Evolutionary conservation across 352 stramenopile species (phyloP), one percentile per base, ranked within the genome.

Genomic region (Phytophthora chlamydospora): DNA sequence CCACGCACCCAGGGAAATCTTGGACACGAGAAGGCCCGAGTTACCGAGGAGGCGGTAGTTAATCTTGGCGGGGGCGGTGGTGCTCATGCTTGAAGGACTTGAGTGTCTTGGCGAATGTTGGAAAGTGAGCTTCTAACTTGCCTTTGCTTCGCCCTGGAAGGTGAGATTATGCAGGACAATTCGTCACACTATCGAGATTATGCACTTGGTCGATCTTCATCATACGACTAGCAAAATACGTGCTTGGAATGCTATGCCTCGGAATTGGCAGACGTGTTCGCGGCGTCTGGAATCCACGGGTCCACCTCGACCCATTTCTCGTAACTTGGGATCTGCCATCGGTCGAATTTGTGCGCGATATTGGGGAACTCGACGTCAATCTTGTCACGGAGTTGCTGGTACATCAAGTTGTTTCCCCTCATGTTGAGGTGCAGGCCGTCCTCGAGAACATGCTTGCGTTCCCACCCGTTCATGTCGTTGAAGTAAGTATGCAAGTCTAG

Each of bases 351-450:
- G 16, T 34, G 21, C 8, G 41, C 27, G 14, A 75, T 27, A 3
- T 53, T 45, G 2, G 57, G 38, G 46, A 73, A 73, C 0, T 57
- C 39, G 32, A 29, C 9, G 2, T 58, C 45, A 21, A 75, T 75
- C 40, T 39, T 64, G 5, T 55, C 46, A 8, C 51, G 49, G 16
- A 74, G 34, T 16, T 68, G 43, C 24, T 53, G 7, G 33, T 68
- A 68, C 50, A 71, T 48, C 27, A 68, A 38, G n/a, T 46, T 38
- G 55, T 88, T 88, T 36, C 76, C 80, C 10, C 56, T 62, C 19
- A 50, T 42, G 35, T 62, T 80, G 17, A 88, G 60, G 50, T 90
- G 80, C 32, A 88, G 66, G 0, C 80, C 80, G 50, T 90, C 80
- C 4, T 57, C 35, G 21, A 72, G 68, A 29, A 57, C 31, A 44